phyloP scores from a whole-genome alignment of 2,329 filamentous ascomycete species.

The Aspergillus clavatus region DNA sequence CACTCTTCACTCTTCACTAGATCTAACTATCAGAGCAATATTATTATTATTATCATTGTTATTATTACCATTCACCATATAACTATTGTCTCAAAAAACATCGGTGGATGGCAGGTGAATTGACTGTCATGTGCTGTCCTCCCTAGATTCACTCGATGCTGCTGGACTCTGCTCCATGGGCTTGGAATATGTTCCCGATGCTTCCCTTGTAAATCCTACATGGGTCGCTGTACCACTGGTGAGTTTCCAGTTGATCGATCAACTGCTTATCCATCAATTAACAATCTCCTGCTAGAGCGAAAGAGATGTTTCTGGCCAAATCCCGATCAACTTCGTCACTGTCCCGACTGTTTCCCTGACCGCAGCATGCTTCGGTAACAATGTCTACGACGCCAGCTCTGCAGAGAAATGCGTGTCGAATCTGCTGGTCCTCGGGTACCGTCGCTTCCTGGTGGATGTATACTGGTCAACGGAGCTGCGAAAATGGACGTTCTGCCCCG shows the following conservation, averaged over 20 bases:
- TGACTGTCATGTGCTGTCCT: too few species aligned
- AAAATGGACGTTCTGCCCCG: constrained; percentile 59
- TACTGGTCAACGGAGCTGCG: constrained; percentile 57
- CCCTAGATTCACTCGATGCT: too few species aligned
- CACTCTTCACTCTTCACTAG: too few species aligned
- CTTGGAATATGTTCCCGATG: constrained; percentile 38
- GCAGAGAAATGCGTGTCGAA: constrained; percentile 58
- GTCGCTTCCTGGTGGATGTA: constrained; percentile 55
- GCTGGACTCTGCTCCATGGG: constrained; percentile 33
- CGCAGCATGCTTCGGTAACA: constrained; percentile 54
- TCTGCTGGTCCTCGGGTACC: constrained; percentile 56
- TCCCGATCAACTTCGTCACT: constrained; percentile 61
- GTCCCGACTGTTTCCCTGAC: constrained; percentile 53
- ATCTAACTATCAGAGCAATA: too few species aligned
- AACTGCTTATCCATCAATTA: constrained; percentile 4
- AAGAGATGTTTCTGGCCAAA: constrained; percentile 54
- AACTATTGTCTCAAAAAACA: too few species aligned
- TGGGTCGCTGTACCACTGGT: constrained; percentile 40
- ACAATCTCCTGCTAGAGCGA: constrained; percentile 47
- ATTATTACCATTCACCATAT: too few species aligned
- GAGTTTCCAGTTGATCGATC: constrained; percentile 11
- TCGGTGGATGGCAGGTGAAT: too few species aligned
- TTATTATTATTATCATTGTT: too few species aligned
- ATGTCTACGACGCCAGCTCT: constrained; percentile 49
- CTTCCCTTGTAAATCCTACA: constrained; percentile 33